These are phyloP conservation scores for Crithidia thermophila DNA, from an alignment of 208 protist genomes.

Conservation along the genomic window DNA sequence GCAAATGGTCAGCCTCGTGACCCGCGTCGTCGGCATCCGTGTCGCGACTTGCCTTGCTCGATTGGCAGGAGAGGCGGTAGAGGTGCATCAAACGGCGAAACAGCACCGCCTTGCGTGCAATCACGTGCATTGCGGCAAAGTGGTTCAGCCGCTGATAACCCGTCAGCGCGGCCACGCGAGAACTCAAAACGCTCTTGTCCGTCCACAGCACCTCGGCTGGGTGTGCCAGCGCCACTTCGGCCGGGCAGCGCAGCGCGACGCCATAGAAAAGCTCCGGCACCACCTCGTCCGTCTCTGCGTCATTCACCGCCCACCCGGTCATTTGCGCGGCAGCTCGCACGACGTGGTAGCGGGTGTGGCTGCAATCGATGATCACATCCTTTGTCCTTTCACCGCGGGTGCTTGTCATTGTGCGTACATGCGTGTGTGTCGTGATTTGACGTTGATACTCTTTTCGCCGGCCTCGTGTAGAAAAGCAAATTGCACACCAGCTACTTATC, in stretches of 20 bases:
- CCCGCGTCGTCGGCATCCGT: neutral
- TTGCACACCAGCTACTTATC: no score
- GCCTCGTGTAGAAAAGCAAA: no score
- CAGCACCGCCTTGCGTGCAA: constrained; percentile 91
- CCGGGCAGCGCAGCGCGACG: constrained; percentile 19
- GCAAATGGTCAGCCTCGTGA: no score
- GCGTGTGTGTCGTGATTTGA: neutral
- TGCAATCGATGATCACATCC: constrained; percentile 59
- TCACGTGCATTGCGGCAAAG: constrained; percentile 88
- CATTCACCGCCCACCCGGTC: constrained; percentile 69
- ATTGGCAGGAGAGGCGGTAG: neutral
- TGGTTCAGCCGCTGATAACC: constrained; percentile 93
- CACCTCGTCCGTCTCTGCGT: constrained; percentile 34
- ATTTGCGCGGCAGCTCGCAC: constrained; percentile 64
- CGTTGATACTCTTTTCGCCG: no score
- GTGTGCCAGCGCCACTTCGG: constrained; percentile 11
- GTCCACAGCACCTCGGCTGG: constrained; percentile 88
- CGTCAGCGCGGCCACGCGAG: constrained; percentile 62
- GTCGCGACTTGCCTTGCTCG: neutral
- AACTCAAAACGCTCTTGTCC: constrained; percentile 76
- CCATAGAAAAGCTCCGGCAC: constrained; percentile 49
- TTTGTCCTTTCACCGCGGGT: neutral
- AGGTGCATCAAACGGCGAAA: constrained; percentile 84
- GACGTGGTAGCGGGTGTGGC: constrained; percentile 78
- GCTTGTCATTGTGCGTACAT: no score